phyloP scores from a whole-genome alignment of 495 filamentous ascomycete genomes.

The Aeminium ludgeri region DNA sequence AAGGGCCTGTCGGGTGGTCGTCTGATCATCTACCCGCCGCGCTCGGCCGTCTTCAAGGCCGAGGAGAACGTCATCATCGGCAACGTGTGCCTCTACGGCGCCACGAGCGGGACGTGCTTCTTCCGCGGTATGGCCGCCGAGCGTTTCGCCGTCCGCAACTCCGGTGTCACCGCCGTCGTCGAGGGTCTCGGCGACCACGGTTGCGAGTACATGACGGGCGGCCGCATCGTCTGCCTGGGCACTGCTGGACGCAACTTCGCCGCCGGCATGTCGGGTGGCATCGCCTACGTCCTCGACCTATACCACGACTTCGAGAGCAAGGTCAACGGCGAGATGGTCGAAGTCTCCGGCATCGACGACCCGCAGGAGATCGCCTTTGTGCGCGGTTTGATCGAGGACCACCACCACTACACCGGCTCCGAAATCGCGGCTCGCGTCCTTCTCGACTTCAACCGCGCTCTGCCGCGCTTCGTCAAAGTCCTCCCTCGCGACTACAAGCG shows the following conservation, averaged over 20 bases:
- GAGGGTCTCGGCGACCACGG: constrained; percentile 97
- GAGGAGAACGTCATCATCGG: constrained; percentile 96
- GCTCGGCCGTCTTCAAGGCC: constrained; percentile 84
- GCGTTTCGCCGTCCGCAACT: constrained; percentile 96
- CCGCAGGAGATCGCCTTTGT: constrained; percentile 85
- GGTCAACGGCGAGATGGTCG: constrained; percentile 98
- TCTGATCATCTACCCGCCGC: constrained; percentile 90
- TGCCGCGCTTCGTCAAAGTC: constrained; percentile 86
- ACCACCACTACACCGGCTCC: constrained; percentile 97
- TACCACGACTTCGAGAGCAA: constrained; percentile 83
- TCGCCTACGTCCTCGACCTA: constrained; percentile 91
- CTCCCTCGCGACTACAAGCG: constrained; percentile 96
- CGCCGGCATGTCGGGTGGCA: constrained; percentile 98
- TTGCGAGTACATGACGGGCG: constrained; percentile 99
- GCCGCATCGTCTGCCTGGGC: constrained; percentile 77
- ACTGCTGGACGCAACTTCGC: constrained; percentile 98
- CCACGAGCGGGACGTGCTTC: constrained; percentile 84
- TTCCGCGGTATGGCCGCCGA: constrained; percentile 97
- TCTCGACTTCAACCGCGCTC: constrained; percentile 89
- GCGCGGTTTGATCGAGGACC: constrained; percentile 88
- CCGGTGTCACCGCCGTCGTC: constrained; percentile 87
- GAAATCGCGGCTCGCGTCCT: constrained; percentile 90
- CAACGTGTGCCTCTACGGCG: constrained; percentile 95
- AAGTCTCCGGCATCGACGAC: constrained; percentile 74
- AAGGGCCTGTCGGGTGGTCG: constrained; percentile 94